Base-by-base conservation (phyloP, 768 basidiomycete species). In the Leucosporidium scottii region DNA sequence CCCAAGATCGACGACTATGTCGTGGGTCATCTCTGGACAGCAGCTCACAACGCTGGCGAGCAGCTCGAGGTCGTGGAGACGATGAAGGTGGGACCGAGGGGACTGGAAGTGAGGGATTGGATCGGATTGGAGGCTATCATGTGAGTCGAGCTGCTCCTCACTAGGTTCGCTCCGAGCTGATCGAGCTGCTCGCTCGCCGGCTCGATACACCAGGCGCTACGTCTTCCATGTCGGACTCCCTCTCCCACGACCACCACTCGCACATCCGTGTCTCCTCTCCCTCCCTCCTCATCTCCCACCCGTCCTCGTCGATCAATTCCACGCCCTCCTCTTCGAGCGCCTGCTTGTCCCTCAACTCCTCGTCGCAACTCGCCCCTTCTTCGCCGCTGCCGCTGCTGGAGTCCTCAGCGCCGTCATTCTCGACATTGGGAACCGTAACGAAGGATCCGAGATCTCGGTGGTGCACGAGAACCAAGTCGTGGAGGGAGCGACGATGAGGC, bases 311-410 rank as follows among this genome's bases (percentile, higher is more conserved):
- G 89, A 93, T 76, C 82, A 82, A 54, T 83, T 88, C 73, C 88
- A 87, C 73, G 90, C 88, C 75, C 82, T 90, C 49, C 90, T 93
- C 79, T 96, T 96, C 74, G 92, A 94, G 76, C 87, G 89, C 30
- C 90, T 93, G 83, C 92, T 93, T 75, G 87, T 88, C 31, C 87
- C 93, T 13, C 89, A 86, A 21, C 85, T 93, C 71, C 83, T 84
- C 63, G 82, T 93, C 72, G 81, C 92, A 59, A 88, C 93, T 65
- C 88, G 91, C 0, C 87, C 92, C 27, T 83, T 92, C 78, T 84
- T 89, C 13, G 89, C 92, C 72, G 80, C 93, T 54, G 93, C 90
- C 78, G 85, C 91, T 27, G 84, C 84, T 21, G 87, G 86, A 71
- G 82, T 82, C 64, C 81, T 89, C 66, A 84, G 79, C 63, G 90